A percentile compares a stretch with the other conserved stretches of the same genome.
Evolutionary conservation across 768 basidiomycete species (phyloP).

Genomic region (Boletus eberwhitei): DNA sequence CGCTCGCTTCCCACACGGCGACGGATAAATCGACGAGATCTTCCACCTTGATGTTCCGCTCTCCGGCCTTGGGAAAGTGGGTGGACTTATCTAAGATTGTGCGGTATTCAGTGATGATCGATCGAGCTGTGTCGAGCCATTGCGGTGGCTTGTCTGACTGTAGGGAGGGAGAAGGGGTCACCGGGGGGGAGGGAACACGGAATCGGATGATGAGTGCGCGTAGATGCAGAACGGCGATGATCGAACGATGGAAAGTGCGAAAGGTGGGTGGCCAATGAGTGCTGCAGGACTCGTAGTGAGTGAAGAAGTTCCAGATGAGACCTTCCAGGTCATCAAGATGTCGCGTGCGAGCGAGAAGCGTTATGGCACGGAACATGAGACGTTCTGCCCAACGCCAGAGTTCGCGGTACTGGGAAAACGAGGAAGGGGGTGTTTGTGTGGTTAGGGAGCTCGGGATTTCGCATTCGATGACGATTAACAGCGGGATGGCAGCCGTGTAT

Average conservation of each 20-base stretch:
- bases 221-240: conserved; percentile 67
- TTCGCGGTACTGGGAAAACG: conserved; percentile 72
- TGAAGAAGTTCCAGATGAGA: conserved; percentile 61
- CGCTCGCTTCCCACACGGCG: conserved; percentile 75
- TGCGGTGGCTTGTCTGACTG: conserved; percentile 35
- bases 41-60: conserved; percentile 74
- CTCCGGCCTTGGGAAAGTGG: conserved; percentile 76
- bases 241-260: conserved; percentile 70
- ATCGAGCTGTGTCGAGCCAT: conserved; percentile 66
- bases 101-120: conserved; percentile 69
- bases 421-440: conserved; percentile 31
- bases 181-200: conserved; percentile 20
- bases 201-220: conserved; percentile 64
- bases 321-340: conserved; percentile 34
- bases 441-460: conserved; percentile 41
- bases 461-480: conserved; percentile 47
- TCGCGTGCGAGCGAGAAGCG: conserved; percentile 53
- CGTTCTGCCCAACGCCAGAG: conserved; percentile 85
- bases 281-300: conserved; percentile 58
- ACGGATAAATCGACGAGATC: conserved; percentile 81
- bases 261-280: conserved; percentile 78
- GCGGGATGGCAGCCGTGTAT: conserved; percentile 54
- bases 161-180: conserved; percentile 12
- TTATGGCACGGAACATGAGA: conserved; percentile 75
- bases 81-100: conserved; percentile 66